These are phyloP conservation scores for Camellia lanceoleosa DNA, from an alignment of 148 eudicot genomes.

Conservation along the genomic window DNA sequence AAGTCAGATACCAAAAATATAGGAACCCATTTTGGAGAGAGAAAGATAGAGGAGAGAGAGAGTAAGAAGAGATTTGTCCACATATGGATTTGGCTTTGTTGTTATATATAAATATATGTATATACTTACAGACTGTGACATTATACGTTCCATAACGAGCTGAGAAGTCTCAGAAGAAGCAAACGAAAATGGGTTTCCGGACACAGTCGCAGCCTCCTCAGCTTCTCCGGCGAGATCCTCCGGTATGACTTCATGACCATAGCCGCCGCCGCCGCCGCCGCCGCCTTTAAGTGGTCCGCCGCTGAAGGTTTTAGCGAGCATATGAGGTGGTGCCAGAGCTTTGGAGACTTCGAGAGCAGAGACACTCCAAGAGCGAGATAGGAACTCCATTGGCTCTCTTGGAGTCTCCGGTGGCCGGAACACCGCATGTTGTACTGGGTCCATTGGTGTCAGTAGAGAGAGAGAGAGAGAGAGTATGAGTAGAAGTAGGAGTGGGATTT, in stretches of 20 bases:
- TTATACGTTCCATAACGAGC: constrained; percentile 84
- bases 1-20: neutral
- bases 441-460: neutral
- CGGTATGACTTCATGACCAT: constrained; percentile 27
- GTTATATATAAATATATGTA: neutral
- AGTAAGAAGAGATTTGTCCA: neutral
- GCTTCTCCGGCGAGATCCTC: constrained; percentile 52
- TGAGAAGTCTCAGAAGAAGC: constrained; percentile 87
- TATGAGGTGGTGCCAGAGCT: constrained; percentile 47
- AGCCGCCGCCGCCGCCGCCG: neutral
- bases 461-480: constrained; percentile 5
- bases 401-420: constrained; percentile 84
- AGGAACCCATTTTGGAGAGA: no score
- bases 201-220: constrained; percentile 30
- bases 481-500: neutral
- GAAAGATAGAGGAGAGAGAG: neutral
- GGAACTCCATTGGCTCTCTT: constrained; percentile 82
- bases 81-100: neutral
- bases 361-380: constrained; percentile 89
- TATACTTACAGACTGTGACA: constrained; percentile 80
- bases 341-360: constrained; percentile 75
- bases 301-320: constrained; percentile 24
- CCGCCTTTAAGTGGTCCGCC: neutral
- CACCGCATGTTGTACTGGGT: constrained; percentile 20
- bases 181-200: constrained; percentile 71